phyloP scores from a whole-genome alignment of 306 rosid species.

The Amphicarpaea edgeworthii region DNA sequence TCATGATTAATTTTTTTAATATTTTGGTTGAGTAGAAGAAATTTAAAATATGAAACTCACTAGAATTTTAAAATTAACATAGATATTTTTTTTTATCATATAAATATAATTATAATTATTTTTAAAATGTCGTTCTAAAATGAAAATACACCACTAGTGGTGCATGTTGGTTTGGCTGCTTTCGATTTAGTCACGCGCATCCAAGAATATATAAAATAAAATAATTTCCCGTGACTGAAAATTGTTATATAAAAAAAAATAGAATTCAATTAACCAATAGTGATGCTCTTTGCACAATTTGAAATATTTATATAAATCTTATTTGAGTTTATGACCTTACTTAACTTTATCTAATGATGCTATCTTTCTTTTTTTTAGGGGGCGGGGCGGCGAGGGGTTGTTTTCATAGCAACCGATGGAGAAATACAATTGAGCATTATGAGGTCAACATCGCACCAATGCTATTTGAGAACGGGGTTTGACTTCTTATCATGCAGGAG shows the following conservation, averaged over 20 bases:
- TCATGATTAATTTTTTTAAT: neutral
- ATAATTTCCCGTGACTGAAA: neutral
- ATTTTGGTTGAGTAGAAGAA: neutral
- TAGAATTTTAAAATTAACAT: neutral
- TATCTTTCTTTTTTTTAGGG: neutral
- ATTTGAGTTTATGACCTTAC: neutral
- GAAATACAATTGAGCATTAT: neutral
- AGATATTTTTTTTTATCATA: neutral
- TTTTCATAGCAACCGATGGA: neutral
- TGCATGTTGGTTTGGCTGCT: neutral
- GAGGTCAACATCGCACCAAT: constrained; percentile 10
- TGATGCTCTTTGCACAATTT: neutral
- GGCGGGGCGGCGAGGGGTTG: neutral
- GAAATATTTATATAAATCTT: neutral
- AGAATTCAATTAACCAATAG: neutral
- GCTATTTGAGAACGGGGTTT: neutral
- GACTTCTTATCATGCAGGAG: neutral
- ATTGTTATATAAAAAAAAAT: neutral
- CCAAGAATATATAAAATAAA: neutral
- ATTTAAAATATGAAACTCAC: neutral
- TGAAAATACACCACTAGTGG: neutral
- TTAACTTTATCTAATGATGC: neutral
- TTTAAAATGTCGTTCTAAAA: neutral
- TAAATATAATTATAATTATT: neutral
- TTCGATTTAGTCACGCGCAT: neutral